phyloP scores from a whole-genome alignment of 768 basidiomycete species.

The Termitomyces sp. region DNA sequence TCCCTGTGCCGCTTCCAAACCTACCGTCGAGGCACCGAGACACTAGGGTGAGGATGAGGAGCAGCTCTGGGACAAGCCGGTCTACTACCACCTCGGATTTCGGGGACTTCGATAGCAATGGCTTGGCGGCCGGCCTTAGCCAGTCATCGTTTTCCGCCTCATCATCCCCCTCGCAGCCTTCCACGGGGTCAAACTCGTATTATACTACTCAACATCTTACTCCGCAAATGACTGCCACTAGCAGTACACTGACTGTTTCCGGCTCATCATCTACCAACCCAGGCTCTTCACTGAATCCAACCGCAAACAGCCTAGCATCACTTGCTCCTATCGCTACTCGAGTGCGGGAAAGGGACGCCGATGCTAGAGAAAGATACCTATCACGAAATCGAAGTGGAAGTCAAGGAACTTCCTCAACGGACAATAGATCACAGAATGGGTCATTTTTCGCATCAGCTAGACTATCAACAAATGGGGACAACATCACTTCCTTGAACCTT shows the following conservation, averaged over 20 bases:
- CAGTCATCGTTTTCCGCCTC: conserved; percentile 55
- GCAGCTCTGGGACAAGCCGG: conserved; percentile 77
- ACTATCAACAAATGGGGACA: conserved; percentile 50
- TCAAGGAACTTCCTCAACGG: conserved; percentile 66
- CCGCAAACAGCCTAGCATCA: conserved; percentile 35
- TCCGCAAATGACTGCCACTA: conserved; percentile 25
- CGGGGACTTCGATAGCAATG: conserved; percentile 51
- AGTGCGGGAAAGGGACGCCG: conserved; percentile 80
- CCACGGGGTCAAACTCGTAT: conserved; percentile 39
- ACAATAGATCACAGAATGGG: conserved; percentile 61
- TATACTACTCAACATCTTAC: conserved; percentile 28
- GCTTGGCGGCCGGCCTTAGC: conserved; percentile 35
- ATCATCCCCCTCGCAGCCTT: conserved; percentile 59
- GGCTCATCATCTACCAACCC: conserved; percentile 27
- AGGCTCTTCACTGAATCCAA: conserved; percentile 29
- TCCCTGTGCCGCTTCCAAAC: conserved; percentile 32
- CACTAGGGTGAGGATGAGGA: conserved; percentile 56
- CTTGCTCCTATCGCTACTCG: conserved; percentile 77
- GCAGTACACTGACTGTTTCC: conserved; percentile 26
- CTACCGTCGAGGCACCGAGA: conserved; percentile 43
- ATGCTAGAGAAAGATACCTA: conserved; percentile 84
- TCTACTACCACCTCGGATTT: conserved; percentile 72
- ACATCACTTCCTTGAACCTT: conserved; percentile 43
- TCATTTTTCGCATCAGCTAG: conserved; percentile 43
- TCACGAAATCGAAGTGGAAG: conserved; percentile 80